Percentiles rank a stretch among this genome's conserved stretches.
These are phyloP conservation scores for Purpureocillium takamizusanense DNA, from an alignment of 2,329 filamentous ascomycete species.

Conservation along the genomic window DNA sequence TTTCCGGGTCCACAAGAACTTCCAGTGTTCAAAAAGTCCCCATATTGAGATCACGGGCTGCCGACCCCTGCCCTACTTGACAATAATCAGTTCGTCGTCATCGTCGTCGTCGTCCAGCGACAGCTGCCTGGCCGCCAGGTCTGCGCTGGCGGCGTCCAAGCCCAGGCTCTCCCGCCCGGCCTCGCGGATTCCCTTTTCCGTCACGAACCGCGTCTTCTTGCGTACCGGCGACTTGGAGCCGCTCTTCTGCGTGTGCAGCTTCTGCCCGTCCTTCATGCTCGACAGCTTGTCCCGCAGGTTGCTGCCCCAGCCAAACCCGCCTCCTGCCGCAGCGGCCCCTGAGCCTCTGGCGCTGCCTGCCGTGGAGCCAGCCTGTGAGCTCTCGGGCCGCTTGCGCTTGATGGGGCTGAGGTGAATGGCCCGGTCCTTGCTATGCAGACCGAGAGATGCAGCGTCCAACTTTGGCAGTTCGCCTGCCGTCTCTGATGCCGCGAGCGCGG, in stretches of 20 bases:
- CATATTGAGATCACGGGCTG: too few species aligned
- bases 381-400: conserved; percentile 52
- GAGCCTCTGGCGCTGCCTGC: conserved; percentile 13
- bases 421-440: conserved; percentile 23
- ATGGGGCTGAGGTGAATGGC: conserved; percentile 48
- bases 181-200: conserved; percentile 67
- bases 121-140: conserved; percentile 16
- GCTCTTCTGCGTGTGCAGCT: conserved; percentile 23
- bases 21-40: too few species aligned
- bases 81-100: conserved; percentile 43
- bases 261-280: conserved; percentile 54
- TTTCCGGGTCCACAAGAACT: too few species aligned
- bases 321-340: too few species aligned
- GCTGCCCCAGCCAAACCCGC: conserved; percentile 47
- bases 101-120: conserved; percentile 32
- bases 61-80: conserved; percentile 17
- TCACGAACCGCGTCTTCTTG: conserved; percentile 74
- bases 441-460: conserved; percentile 31
- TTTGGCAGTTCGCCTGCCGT: conserved; percentile 18
- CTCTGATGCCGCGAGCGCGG: conserved; percentile 5
- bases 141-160: not conserved
- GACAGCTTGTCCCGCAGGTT: conserved; percentile 45
- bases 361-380: conserved; percentile 26
- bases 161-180: conserved; percentile 67
- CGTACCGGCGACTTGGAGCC: conserved; percentile 35